These are phyloP conservation scores for Rhizophora apiculata DNA, from an alignment of 345 rosid genomes.

Conservation along the genomic window DNA sequence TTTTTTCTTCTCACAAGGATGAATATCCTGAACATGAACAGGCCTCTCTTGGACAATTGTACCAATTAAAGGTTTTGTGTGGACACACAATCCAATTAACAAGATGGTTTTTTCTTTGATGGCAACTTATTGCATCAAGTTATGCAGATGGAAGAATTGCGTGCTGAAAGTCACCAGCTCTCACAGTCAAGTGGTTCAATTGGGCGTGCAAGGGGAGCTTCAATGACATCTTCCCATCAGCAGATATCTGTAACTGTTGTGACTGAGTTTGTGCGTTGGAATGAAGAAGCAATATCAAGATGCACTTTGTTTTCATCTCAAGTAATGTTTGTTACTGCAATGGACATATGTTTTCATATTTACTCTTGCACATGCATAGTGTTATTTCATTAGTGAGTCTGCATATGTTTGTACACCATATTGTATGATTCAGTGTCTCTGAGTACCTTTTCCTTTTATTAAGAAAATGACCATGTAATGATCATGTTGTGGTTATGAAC, in stretches of 20 bases:
- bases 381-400: constrained; percentile 2
- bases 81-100: constrained; percentile 14
- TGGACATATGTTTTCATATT: neutral
- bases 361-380: no score
- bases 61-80: constrained; percentile 68
- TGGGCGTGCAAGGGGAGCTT: constrained; percentile 90
- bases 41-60: constrained; percentile 88
- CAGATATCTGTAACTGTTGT: constrained; percentile 98
- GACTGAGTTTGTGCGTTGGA: constrained; percentile 96
- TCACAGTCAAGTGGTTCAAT: constrained; percentile 82
- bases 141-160: constrained; percentile 84
- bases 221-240: constrained; percentile 73
- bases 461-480: neutral
- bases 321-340: constrained; percentile 38
- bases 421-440: neutral
- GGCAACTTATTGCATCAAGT: constrained; percentile 11
- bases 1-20: constrained; percentile 91
- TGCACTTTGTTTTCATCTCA: constrained; percentile 85
- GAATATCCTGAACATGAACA: constrained; percentile 94
- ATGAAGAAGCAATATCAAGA: constrained; percentile 97
- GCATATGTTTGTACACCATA: neutral
- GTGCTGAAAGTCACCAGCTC: constrained; percentile 69
- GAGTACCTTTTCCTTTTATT: neutral
- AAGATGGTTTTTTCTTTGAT: neutral
- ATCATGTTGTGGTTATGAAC: neutral